Percentiles rank a stretch among this genome's conserved stretches.
These are phyloP conservation scores for Kwoniella shivajii DNA, from an alignment of 1,284 basidiomycete genomes.

Conservation along the genomic window DNA sequence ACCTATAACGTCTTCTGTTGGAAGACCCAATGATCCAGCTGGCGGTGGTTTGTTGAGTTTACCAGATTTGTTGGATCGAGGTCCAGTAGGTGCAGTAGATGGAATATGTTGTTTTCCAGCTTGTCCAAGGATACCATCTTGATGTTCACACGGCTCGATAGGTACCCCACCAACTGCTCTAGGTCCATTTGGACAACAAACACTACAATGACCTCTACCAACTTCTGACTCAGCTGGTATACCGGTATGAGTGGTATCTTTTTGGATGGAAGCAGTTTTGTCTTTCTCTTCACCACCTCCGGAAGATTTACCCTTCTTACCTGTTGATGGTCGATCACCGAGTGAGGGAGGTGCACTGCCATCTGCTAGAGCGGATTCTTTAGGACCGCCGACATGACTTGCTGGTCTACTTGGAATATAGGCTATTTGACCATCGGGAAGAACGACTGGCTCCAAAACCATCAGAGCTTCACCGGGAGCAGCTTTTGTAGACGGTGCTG, in stretches of 20 bases:
- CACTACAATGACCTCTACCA: constrained; percentile 32
- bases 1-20: constrained; percentile 1
- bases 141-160: constrained; percentile 36
- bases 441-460: constrained; percentile 30
- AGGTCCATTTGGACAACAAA: constrained; percentile 38
- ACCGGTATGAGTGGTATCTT: constrained; percentile 4
- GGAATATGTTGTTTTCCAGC: constrained; percentile 7
- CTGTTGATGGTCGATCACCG: constrained; percentile 10
- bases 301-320: constrained; percentile 14
- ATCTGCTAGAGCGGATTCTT: neutral
- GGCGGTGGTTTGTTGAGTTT: constrained; percentile 11
- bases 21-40: neutral
- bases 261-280: neutral
- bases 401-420: constrained; percentile 24
- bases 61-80: constrained; percentile 10
- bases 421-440: constrained; percentile 38
- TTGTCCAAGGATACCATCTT: constrained; percentile 21
- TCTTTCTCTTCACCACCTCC: constrained; percentile 1
- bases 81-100: constrained; percentile 10
- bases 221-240: constrained; percentile 22
- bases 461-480: constrained; percentile 9
- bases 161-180: constrained; percentile 23
- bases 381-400: neutral
- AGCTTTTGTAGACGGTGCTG: neutral
- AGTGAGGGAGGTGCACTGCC: constrained; percentile 5